Evolutionary conservation across 2,329 filamentous ascomycete genomes (phyloP).

Genomic region (Colletotrichum sojae): DNA sequence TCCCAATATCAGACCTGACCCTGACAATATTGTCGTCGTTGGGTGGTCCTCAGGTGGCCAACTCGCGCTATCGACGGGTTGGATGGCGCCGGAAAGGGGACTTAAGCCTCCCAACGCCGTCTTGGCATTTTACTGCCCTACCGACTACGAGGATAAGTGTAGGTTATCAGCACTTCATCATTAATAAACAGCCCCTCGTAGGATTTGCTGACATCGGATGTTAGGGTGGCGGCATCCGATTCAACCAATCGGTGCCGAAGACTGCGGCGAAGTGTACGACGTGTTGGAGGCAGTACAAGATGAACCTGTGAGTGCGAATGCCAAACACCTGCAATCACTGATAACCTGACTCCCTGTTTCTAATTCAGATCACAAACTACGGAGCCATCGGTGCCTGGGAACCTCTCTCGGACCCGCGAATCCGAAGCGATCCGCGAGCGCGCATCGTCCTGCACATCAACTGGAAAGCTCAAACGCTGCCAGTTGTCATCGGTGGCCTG

Average conservation of each 20-base stretch:
- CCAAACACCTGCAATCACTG: background rate
- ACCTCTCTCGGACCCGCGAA: constrained; percentile 25
- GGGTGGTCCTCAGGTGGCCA: constrained; percentile 66
- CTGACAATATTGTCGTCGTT: constrained; percentile 54
- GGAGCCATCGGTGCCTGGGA: constrained; percentile 19
- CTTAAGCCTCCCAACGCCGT: constrained; percentile 51
- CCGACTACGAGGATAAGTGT: constrained; percentile 36
- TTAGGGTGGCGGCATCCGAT: constrained; percentile 41
- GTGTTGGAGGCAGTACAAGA: constrained; percentile 45
- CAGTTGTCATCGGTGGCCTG: constrained; percentile 51
- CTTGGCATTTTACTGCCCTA: constrained; percentile 30
- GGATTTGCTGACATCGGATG: background rate
- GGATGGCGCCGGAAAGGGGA: constrained; percentile 48
- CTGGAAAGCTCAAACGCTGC: constrained; percentile 55
- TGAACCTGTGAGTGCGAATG: constrained; percentile 5
- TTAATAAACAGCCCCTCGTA: background rate
- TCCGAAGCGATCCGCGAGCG: constrained; percentile 50
- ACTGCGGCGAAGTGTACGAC: constrained; percentile 44
- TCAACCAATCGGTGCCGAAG: constrained; percentile 36
- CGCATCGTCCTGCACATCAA: constrained; percentile 59
- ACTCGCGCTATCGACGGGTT: constrained; percentile 60
- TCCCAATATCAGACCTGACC: constrained; percentile 42
- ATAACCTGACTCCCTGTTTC: background rate
- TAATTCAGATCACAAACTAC: constrained; percentile 13
- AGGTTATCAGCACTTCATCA: background rate